Evolutionary conservation across 192 early-diverging fungal genomes (phyloP).

Genomic region (Mortierella antarctica): DNA sequence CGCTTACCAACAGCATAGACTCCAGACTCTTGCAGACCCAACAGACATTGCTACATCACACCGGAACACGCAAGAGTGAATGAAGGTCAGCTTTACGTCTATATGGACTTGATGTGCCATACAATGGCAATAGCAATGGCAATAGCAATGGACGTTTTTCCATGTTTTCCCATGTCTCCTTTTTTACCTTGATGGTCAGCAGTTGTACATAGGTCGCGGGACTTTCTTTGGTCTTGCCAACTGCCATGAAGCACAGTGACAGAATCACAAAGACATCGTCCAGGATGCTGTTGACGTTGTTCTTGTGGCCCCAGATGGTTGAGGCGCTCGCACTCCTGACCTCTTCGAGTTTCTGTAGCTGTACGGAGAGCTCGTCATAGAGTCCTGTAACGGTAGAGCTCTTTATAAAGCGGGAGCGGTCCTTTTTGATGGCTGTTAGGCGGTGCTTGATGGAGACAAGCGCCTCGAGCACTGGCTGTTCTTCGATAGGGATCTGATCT

Average conservation of each 20-base stretch:
- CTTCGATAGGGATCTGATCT: conserved; percentile 57
- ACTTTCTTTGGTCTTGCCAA: conserved; percentile 81
- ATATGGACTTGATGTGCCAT: not conserved
- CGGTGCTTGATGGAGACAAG: conserved; percentile 77
- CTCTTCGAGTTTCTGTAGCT: conserved; percentile 57
- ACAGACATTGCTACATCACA: conserved; percentile 39
- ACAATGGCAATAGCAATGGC: not conserved
- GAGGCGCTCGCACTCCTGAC: conserved; percentile 54
- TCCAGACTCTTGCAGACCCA: conserved; percentile 39
- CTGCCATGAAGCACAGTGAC: conserved; percentile 80
- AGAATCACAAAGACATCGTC: conserved; percentile 83
- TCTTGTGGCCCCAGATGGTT: conserved; percentile 46
- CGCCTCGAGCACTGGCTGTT: conserved; percentile 73
- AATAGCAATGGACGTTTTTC: not conserved
- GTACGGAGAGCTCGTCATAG: conserved; percentile 69
- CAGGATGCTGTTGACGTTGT: conserved; percentile 73
- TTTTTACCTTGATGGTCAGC: conserved; percentile 74
- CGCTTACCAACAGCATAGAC: conserved; percentile 41
- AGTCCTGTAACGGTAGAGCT: conserved; percentile 69
- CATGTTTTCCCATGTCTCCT: not conserved
- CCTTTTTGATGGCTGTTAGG: conserved; percentile 79
- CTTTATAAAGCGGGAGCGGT: conserved; percentile 74
- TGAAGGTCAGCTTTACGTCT: not conserved
- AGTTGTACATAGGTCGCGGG: conserved; percentile 83
- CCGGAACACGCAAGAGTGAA: not conserved